Evolutionary conservation across 169 alveolate genomes (phyloP), one percentile per base, ranked within the genome.

Genomic region (Plasmodium vivax): DNA sequence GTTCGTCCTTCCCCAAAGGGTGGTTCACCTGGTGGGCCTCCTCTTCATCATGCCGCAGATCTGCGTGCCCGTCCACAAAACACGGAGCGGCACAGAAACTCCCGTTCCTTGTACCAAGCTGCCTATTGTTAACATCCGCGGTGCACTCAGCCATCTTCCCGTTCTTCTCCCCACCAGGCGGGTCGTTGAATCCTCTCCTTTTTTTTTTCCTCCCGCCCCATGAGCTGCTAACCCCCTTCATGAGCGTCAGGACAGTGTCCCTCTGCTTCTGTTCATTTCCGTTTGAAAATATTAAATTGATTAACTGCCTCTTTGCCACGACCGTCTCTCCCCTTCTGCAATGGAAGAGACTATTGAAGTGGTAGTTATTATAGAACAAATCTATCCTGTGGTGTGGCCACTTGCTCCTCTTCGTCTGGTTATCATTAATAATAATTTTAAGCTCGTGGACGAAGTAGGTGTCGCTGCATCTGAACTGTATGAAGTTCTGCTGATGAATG

Each of bases 361-460:
- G 51, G 75, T 81, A 81, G 74, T 81, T 51, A n/a, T 81, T 81
- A 45, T 81, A 81, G 34, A 45, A 81, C 62, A 47, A 2, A 45
- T 81, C 87, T 23, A 81, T 81, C 23, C 58, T 81, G 23, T 81
- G n/a, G 0, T 3, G 4, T n/a, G 87, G 87, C 34, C 54, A 30
- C 62, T 82, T 82, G 36, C 45, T 82, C 19, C 30, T 82, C 27
- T 82, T 82, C 73, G 62, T 36, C 2, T 38, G n/a, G 19, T 82
- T 82, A 3, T 82, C 88, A 6, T 82, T 82, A 32, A 82, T 82
- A 2, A 82, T 82, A 14, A 30, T 82, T 54, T 82, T 82, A 2
- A 82, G 88, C 8, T 54, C 79, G 47, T 82, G 88, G 32, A 82
- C 34, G 62, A 82, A 82, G 68, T 82, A 82, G 5, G 88, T 47